Conservation (phyloP, 2,329 filamentous ascomycete genomes). For the Colletotrichum godetiae region DNA sequence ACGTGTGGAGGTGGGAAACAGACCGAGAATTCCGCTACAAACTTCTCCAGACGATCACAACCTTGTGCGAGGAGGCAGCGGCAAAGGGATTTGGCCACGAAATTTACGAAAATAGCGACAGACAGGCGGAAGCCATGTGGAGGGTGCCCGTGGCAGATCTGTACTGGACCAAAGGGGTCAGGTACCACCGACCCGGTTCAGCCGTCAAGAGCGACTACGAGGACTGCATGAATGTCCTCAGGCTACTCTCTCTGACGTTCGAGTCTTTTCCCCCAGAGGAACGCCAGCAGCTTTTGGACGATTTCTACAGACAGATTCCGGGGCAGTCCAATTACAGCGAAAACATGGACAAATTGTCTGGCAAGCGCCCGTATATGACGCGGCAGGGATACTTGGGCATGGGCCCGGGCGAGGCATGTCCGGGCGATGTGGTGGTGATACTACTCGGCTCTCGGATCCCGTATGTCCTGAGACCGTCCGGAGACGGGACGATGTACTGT, state of each 20-base stretch:
- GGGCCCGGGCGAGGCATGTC: slow-evolving; percentile 10
- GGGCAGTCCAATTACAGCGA: slow-evolving; percentile 12
- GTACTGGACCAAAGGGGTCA: not conserved
- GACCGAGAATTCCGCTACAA: not conserved
- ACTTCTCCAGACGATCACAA: slow-evolving; percentile 1
- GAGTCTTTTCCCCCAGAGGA: not conserved
- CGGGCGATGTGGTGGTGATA: slow-evolving; percentile 33
- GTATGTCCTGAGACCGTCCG: slow-evolving; percentile 33
- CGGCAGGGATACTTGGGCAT: slow-evolving; percentile 31
- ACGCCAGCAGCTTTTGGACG: not conserved
- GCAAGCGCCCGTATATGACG: slow-evolving; percentile 28
- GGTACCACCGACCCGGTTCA: not conserved
- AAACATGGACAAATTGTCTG: slow-evolving; percentile 20
- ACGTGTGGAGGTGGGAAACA: slow-evolving; percentile 18
- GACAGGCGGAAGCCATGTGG: slow-evolving; percentile 28
- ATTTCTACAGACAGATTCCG: not conserved
- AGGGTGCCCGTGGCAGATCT: slow-evolving; percentile 24
- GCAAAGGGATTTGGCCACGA: not conserved
- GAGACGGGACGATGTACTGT: slow-evolving; percentile 22
- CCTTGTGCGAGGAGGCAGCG: slow-evolving; percentile 6
- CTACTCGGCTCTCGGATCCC: slow-evolving; percentile 29
- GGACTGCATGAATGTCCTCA: slow-evolving; percentile 7
- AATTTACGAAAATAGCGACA: not conserved
- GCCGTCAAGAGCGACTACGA: slow-evolving; percentile 12
- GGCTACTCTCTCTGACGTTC: not conserved